Conservation (phyloP, 2,329 filamentous ascomycete genomes). For the Helotiales sp. region DNA sequence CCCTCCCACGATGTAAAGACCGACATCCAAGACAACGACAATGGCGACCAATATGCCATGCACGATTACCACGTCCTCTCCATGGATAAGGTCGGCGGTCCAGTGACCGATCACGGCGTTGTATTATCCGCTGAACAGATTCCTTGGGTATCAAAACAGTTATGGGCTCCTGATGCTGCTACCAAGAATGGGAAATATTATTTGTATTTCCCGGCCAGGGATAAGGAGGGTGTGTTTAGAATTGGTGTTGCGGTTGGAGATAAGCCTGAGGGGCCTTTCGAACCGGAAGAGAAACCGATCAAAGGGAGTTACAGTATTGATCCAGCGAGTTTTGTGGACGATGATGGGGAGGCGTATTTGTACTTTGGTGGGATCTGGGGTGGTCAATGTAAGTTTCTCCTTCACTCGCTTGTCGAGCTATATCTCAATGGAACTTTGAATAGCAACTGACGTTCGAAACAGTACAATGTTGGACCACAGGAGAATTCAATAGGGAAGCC, state of each 20-base stretch:
- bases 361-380: constrained; percentile 84
- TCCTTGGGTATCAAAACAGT: constrained; percentile 76
- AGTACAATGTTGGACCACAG: constrained; percentile 69
- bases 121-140: constrained; percentile 65
- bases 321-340: constrained; percentile 74
- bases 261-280: constrained; percentile 69
- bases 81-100: constrained; percentile 52
- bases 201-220: constrained; percentile 75
- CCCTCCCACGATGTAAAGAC: constrained; percentile 79
- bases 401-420: not conserved
- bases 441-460: not conserved
- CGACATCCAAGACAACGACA: constrained; percentile 75
- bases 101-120: constrained; percentile 72
- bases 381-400: constrained; percentile 52
- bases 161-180: constrained; percentile 80
- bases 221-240: constrained; percentile 68
- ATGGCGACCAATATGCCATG: constrained; percentile 86
- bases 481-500: constrained; percentile 54
- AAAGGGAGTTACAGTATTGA: constrained; percentile 74
- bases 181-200: constrained; percentile 70
- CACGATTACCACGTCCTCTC: constrained; percentile 77
- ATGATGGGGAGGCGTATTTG: constrained; percentile 64
- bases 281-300: constrained; percentile 63
- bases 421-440: not conserved
- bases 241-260: constrained; percentile 70